phyloP scores from a whole-genome alignment of 164 flowering plant genomes.

The Liriodendron chinense region DNA sequence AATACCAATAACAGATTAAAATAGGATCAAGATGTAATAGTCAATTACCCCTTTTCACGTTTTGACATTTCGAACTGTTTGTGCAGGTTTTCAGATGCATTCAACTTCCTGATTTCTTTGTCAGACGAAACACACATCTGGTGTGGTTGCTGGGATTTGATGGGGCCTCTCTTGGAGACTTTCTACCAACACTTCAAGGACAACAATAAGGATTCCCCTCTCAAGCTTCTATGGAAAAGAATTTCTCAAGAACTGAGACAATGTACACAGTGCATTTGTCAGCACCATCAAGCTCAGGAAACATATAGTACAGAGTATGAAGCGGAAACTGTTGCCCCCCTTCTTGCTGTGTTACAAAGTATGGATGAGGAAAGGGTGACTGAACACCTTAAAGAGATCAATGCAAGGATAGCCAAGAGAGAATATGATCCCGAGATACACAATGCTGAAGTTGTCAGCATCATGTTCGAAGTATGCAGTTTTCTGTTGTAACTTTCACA shows the following conservation, averaged over 20 bases:
- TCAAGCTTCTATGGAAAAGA: slow-evolving; percentile 68
- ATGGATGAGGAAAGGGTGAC: slow-evolving; percentile 90
- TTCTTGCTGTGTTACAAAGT: slow-evolving; percentile 56
- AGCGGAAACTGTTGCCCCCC: slow-evolving; percentile 52
- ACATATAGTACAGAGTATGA: slow-evolving; percentile 69
- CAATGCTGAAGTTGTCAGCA: slow-evolving; percentile 65
- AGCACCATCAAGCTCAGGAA: slow-evolving; percentile 86
- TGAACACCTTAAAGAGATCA: slow-evolving; percentile 60
- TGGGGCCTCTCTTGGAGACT: slow-evolving; percentile 89
- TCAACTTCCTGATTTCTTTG: slow-evolving; percentile 52
- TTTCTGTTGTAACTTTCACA: slow-evolving; percentile 3
- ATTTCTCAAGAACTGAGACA: slow-evolving; percentile 64
- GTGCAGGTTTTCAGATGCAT: slow-evolving; percentile 84
- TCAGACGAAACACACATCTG: slow-evolving; percentile 68
- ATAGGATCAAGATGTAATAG: neutral
- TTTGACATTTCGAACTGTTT: no score
- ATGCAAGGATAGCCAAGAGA: slow-evolving; percentile 40
- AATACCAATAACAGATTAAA: neutral
- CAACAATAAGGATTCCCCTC: slow-evolving; percentile 60
- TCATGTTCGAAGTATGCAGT: slow-evolving; percentile 77
- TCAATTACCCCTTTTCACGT: no score
- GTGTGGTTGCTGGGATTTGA: slow-evolving; percentile 80
- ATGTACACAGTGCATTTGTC: slow-evolving; percentile 81
- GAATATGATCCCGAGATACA: slow-evolving; percentile 43
- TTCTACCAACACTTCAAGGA: slow-evolving; percentile 71